phyloP scores from a whole-genome alignment of 2,329 filamentous ascomycete species.

The Penicillium freii region DNA sequence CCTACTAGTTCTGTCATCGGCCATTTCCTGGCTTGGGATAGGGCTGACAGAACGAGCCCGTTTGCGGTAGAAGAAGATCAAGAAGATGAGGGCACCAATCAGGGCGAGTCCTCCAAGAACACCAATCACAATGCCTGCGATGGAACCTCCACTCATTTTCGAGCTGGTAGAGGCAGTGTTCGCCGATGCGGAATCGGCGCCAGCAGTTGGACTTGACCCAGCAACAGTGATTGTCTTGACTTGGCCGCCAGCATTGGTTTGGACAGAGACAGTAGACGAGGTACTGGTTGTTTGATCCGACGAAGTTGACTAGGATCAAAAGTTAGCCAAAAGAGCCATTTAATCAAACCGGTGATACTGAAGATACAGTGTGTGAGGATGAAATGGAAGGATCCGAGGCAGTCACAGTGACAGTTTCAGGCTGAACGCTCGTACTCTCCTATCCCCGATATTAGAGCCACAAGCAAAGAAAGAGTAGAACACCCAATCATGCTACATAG shows the following conservation, averaged over 20 bases:
- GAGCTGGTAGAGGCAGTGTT: slow-evolving; percentile 18
- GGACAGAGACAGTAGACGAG: slow-evolving; percentile 14
- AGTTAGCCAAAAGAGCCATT: slow-evolving; percentile 6
- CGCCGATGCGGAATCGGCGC: slow-evolving; percentile 16
- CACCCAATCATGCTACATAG: neutral
- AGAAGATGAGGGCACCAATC: slow-evolving; percentile 39
- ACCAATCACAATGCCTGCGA: slow-evolving; percentile 47
- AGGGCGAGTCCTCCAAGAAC: slow-evolving; percentile 39
- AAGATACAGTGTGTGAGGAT: slow-evolving; percentile 14
- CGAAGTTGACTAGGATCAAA: slow-evolving; percentile 12
- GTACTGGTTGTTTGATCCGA: slow-evolving; percentile 16
- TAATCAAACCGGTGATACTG: neutral
- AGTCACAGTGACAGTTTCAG: slow-evolving; percentile 18
- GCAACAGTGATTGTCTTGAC: slow-evolving; percentile 33
- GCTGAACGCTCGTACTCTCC: slow-evolving; percentile 18
- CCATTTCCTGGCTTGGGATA: slow-evolving; percentile 31
- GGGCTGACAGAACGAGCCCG: slow-evolving; percentile 33
- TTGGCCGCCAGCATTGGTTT: slow-evolving; percentile 27
- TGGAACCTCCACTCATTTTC: slow-evolving; percentile 40
- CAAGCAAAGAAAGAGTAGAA: slow-evolving; percentile 12
- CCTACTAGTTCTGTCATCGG: slow-evolving; percentile 35
- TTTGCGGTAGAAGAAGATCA: slow-evolving; percentile 40
- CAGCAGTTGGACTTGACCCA: slow-evolving; percentile 17
- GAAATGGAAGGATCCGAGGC: neutral
- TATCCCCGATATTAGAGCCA: slow-evolving; percentile 21